Evolutionary conservation across 75 land plant genomes (phyloP).

Genomic region (Picea sitchensis): DNA sequence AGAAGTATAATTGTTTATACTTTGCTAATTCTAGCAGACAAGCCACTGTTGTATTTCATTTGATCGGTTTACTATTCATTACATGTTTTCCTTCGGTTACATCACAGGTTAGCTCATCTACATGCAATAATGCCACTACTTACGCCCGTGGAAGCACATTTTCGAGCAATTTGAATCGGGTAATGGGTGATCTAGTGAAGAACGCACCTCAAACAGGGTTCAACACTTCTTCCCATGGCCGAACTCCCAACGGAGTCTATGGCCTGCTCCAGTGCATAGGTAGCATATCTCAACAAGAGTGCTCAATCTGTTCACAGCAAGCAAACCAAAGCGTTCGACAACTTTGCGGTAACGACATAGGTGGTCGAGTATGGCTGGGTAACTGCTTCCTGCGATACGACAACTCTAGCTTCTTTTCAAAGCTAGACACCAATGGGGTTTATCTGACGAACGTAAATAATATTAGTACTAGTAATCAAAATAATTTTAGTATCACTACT

Average conservation of each 20-base stretch:
- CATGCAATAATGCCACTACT: not conserved
- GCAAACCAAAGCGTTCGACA: not conserved
- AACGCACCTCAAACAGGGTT: too few species aligned
- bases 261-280: not conserved
- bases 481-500: not conserved
- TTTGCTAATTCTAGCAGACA: too few species aligned
- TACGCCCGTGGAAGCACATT: not conserved
- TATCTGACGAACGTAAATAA: not conserved
- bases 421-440: not conserved
- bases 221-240: not conserved
- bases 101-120: too few species aligned
- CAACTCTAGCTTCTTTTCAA: not conserved
- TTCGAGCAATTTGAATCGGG: too few species aligned
- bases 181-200: too few species aligned
- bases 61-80: too few species aligned
- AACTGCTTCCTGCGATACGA: slow-evolving; percentile 15
- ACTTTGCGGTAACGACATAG: not conserved
- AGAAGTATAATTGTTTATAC: too few species aligned
- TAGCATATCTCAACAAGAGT: not conserved
- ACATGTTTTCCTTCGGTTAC: too few species aligned
- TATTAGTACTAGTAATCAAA: not conserved
- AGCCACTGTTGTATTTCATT: too few species aligned
- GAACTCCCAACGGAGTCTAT: not conserved
- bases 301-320: not conserved
- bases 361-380: not conserved